A percentile compares a stretch with the other conserved stretches of the same genome.
phyloP scores from a whole-genome alignment of 768 basidiomycete species.

The Artomyces pyxidatus region DNA sequence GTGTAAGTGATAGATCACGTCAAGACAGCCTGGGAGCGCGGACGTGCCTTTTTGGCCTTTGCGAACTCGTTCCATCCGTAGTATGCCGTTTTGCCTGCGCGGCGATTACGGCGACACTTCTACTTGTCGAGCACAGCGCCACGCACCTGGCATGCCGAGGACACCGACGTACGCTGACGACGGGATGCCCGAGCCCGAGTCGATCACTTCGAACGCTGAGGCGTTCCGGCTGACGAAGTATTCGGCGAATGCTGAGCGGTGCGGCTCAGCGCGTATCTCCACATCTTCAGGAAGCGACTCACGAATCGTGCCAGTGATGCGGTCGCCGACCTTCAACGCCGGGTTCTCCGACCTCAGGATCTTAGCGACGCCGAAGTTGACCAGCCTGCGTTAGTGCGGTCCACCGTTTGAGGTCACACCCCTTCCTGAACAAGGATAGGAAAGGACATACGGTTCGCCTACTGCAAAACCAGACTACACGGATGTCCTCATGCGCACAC shows the following conservation, averaged over 20 bases:
- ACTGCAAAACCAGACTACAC: constrained; percentile 17
- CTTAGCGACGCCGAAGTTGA: constrained; percentile 32
- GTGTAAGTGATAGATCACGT: neutral
- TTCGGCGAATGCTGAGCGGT: constrained; percentile 29
- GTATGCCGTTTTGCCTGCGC: constrained; percentile 27
- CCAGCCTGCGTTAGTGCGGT: neutral
- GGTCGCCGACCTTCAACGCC: constrained; percentile 28
- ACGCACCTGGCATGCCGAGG: constrained; percentile 38
- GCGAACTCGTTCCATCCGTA: constrained; percentile 35
- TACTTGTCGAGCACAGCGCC: too few relatives aligned
- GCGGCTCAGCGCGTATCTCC: neutral
- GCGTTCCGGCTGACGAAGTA: constrained; percentile 28
- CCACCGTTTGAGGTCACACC: neutral
- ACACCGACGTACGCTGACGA: constrained; percentile 43
- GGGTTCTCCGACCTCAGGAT: constrained; percentile 35
- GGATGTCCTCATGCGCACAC: neutral
- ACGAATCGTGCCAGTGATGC: constrained; percentile 25
- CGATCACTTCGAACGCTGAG: constrained; percentile 20
- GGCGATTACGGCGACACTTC: too few relatives aligned
- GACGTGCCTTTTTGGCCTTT: constrained; percentile 31
- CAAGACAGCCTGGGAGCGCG: neutral
- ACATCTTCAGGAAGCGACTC: neutral
- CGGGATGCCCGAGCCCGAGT: constrained; percentile 37
- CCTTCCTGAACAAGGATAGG: neutral
- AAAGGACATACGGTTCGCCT: constrained; percentile 21